Evolutionary conservation across 768 basidiomycete species (phyloP), one percentile per base, ranked within the genome.

Genomic region (Naganishia antarctica): DNA sequence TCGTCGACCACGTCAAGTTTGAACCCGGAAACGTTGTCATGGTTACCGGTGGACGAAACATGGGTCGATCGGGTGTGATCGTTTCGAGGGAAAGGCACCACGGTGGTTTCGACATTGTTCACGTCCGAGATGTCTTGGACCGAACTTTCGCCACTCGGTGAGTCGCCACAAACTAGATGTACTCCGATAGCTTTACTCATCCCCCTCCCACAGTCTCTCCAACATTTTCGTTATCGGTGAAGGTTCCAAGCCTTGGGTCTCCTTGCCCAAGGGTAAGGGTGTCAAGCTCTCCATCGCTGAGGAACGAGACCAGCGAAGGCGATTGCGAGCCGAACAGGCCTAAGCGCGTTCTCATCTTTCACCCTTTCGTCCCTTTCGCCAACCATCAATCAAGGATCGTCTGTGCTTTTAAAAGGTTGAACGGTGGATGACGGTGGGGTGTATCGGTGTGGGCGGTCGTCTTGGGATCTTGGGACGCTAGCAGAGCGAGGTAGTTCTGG

Each of bases 171-270:
- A 13, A 1, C 3, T n/a, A 8, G 21, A 15, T 18, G 8, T 34
- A 34, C 21, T 5, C 49, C 48, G 2, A 63, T 49, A n/a, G n/a
- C 11, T 47, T 21, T 43, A 4, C 31, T 51, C 29, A n/a, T 13
- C 2, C 23, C 25, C 18, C 1, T 45, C 34, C n/a, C 16, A 18
- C 70, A 96, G 92, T 76, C 84, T 98, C 67, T 86, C 88, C 73
- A 99, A 98, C 84, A 90, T 99, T 77, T 98, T 98, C 81, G 88
- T 99, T 74, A 90, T 97, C 68, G 96, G 96, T 69, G 88, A 96
- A 81, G 92, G 92, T 61, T 82, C 75, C 78, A 99, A 98, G 84
- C 86, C 96, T 48, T 92, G 91, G 87, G 84, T 98, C 81, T 97
- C 94, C 44, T 81, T 98, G 76, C 93, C 93, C 69, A 91, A 88